Percentiles rank a stretch among this genome's conserved stretches.
These are phyloP conservation scores for Azolla pinnata DNA, from an alignment of 75 land plant genomes.

Conservation along the genomic window DNA sequence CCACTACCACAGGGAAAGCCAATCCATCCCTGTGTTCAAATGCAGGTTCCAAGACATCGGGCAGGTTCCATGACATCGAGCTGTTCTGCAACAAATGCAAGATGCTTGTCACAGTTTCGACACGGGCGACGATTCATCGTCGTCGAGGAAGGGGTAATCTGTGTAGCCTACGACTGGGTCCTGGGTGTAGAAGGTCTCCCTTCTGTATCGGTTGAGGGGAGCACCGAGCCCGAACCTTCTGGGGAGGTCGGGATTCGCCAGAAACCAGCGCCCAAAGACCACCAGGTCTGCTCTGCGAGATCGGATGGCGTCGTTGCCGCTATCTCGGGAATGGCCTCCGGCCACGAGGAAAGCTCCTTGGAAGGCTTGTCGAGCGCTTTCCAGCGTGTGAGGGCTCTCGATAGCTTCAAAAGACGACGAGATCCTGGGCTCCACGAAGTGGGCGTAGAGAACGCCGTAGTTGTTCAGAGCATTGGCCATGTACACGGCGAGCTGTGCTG, in stretches of 20 bases:
- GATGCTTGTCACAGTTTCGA: too few relatives aligned
- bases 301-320: conserved; percentile 31
- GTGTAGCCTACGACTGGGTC: conserved; percentile 43
- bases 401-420: neutral
- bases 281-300: conserved; percentile 30
- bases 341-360: conserved; percentile 37
- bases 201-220: conserved; percentile 33
- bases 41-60: too few relatives aligned
- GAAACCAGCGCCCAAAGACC: conserved; percentile 36
- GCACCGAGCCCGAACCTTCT: conserved; percentile 38
- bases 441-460: conserved; percentile 24
- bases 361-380: conserved; percentile 30
- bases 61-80: too few relatives aligned
- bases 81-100: too few relatives aligned
- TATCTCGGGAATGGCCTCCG: conserved; percentile 40
- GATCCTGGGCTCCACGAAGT: conserved; percentile 29
- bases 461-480: conserved; percentile 22
- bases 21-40: too few relatives aligned
- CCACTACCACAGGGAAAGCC: too few relatives aligned
- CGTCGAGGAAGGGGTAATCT: conserved; percentile 42
- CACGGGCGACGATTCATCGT: too few relatives aligned
- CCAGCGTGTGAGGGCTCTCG: conserved; percentile 14
- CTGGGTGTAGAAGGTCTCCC: conserved; percentile 29
- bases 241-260: conserved; percentile 47
- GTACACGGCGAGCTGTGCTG: conserved; percentile 31